These are phyloP conservation scores for Sphagnum fallax DNA, from an alignment of 228 moss, liverwort and hornwort species.

Conservation along the genomic window DNA sequence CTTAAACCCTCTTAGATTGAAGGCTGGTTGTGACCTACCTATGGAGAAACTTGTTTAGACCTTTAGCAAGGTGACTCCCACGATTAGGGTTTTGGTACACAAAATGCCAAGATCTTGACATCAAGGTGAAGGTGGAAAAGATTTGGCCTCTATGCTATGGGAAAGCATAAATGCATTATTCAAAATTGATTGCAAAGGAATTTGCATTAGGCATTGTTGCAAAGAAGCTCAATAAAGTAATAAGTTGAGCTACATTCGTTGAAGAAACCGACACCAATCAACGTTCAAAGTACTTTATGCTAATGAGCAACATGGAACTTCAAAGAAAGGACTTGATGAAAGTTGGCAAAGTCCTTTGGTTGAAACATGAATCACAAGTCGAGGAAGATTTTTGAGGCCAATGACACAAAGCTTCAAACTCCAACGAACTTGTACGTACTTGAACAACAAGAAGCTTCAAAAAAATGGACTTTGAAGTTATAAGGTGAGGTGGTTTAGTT, in stretches of 20 bases:
- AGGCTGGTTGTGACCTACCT: not conserved
- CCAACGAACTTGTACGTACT: not conserved
- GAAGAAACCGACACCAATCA: not conserved
- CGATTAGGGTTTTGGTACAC: not conserved
- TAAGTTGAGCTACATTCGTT: not conserved
- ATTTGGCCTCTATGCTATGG: not conserved
- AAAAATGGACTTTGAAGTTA: not conserved
- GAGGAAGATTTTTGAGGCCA: not conserved
- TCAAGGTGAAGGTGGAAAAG: not conserved
- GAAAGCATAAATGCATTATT: not conserved
- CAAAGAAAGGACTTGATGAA: not conserved
- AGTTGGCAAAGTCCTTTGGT: not conserved
- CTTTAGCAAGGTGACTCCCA: not conserved
- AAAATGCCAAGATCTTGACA: not conserved
- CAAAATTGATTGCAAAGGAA: not conserved
- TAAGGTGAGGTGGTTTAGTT: not conserved
- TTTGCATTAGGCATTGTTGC: not conserved
- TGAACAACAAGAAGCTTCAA: not conserved
- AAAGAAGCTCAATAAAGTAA: not conserved
- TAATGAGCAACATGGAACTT: no score
- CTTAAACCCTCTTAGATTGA: not conserved
- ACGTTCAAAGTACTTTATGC: not conserved
- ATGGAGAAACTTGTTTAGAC: not conserved
- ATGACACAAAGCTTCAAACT: not conserved
- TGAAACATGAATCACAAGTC: not conserved